Conservation (phyloP, 371 early-diverging fungal genomes). For the Choanephora cucurbitarum region DNA sequence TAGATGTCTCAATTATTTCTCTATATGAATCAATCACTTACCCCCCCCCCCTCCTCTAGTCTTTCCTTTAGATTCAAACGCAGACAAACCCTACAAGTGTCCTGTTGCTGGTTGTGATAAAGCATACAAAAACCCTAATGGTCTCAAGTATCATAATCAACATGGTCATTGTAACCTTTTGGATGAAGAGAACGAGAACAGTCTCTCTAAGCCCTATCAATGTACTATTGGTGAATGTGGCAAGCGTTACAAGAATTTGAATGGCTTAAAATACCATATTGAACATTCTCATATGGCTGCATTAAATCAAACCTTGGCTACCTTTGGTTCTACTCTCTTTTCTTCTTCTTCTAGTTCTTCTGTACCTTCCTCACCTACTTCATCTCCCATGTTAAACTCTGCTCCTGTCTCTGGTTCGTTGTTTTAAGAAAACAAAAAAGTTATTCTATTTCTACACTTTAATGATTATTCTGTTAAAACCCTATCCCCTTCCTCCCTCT, state of each 20-base stretch:
- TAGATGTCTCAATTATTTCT: not conserved
- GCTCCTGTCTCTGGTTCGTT: not conserved
- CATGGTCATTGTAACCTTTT: constrained; percentile 75
- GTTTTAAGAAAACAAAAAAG: constrained; percentile 4
- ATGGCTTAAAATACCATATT: constrained; percentile 97
- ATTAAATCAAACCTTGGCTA: constrained; percentile 49
- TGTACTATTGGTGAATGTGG: constrained; percentile 55
- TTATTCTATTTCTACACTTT: not conserved
- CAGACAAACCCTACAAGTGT: constrained; percentile 84
- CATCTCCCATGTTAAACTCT: constrained; percentile 17
- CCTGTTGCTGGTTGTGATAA: constrained; percentile 91
- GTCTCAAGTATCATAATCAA: constrained; percentile 94
- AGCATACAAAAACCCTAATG: constrained; percentile 98
- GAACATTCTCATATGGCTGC: constrained; percentile 80
- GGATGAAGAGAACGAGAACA: constrained; percentile 46
- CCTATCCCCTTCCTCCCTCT: not conserved
- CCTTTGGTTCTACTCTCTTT: constrained; percentile 44
- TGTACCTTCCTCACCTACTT: constrained; percentile 7
- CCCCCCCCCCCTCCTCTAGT: too few species aligned
- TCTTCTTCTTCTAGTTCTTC: constrained; percentile 32
- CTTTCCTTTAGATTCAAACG: constrained; percentile 30
- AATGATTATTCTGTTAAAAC: constrained; percentile 3
- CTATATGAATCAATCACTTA: not conserved
- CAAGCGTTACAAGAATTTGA: constrained; percentile 75
- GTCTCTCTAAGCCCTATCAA: constrained; percentile 74